These are phyloP conservation scores for Ceratobasidium sp. DNA, from an alignment of 1,284 basidiomycete genomes.

Conservation along the genomic window DNA sequence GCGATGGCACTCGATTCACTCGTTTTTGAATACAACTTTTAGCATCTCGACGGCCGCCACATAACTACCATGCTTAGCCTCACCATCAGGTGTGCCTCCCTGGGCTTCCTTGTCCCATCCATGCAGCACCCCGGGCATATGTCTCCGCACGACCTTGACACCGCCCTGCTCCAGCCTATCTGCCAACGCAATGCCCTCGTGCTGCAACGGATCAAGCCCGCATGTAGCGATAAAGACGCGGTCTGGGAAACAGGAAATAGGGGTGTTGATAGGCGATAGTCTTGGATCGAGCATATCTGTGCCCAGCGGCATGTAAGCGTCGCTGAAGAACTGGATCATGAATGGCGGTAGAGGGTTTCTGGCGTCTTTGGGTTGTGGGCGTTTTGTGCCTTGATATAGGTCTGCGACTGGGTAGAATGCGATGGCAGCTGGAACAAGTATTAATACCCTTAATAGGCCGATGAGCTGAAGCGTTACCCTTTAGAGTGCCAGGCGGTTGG, in stretches of 20 bases:
- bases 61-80: constrained; percentile 13
- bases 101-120: constrained; percentile 28
- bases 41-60: constrained; percentile 19
- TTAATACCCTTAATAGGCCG: neutral
- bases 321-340: neutral
- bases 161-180: constrained; percentile 16
- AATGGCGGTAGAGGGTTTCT: neutral
- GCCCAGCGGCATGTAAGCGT: constrained; percentile 3
- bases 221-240: constrained; percentile 15
- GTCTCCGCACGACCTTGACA: constrained; percentile 21
- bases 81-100: neutral
- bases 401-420: constrained; percentile 18
- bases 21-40: constrained; percentile 7
- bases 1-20: neutral
- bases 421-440: neutral
- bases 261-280: constrained; percentile 16
- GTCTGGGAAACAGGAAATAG: constrained; percentile 7
- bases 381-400: neutral
- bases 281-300: constrained; percentile 20
- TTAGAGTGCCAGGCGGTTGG: constrained; percentile 10
- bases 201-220: constrained; percentile 10
- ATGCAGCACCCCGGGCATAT: constrained; percentile 13
- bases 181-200: constrained; percentile 10
- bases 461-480: constrained; percentile 3
- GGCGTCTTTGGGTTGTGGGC: neutral